A percentile compares a stretch with the other conserved stretches of the same genome.
phyloP scores from a whole-genome alignment of 192 early-diverging fungal species.

The Coemansia sp. region DNA sequence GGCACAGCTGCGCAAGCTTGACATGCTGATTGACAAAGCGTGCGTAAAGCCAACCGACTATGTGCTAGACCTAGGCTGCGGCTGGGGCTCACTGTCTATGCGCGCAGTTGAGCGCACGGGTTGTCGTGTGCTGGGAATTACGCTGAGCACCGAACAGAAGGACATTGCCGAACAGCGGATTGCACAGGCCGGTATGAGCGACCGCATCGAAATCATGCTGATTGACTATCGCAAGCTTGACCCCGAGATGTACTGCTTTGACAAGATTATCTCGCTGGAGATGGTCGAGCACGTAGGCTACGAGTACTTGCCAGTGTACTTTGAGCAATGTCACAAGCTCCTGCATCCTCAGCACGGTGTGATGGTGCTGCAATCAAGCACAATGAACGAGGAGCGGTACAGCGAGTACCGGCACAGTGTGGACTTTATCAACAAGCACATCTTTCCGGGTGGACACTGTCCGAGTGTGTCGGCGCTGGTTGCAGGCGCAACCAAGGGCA shows the following conservation, averaged over 20 bases:
- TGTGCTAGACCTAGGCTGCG: constrained; percentile 71
- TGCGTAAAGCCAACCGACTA: constrained; percentile 54
- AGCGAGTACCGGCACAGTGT: constrained; percentile 56
- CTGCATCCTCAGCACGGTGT: constrained; percentile 59
- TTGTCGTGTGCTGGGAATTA: constrained; percentile 64
- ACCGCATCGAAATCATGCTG: constrained; percentile 62
- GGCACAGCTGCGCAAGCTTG: constrained; percentile 66
- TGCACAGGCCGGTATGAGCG: constrained; percentile 55
- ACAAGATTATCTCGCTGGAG: constrained; percentile 69
- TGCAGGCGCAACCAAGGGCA: constrained; percentile 55
- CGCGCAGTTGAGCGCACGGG: constrained; percentile 59
- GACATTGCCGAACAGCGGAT: constrained; percentile 64
- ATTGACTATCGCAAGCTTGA: constrained; percentile 67
- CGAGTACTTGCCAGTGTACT: constrained; percentile 66
- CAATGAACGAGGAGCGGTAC: constrained; percentile 64
- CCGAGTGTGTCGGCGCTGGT: constrained; percentile 63
- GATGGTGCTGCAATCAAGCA: too few relatives aligned
- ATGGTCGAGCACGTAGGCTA: constrained; percentile 77
- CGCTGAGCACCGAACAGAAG: constrained; percentile 68
- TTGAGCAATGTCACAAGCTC: constrained; percentile 58
- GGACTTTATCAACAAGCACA: constrained; percentile 76
- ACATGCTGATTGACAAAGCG: constrained; percentile 61
- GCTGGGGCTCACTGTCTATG: constrained; percentile 73
- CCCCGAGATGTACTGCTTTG: constrained; percentile 60
- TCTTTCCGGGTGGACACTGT: constrained; percentile 74